Base-by-base conservation (phyloP, 768 basidiomycete genomes). In the Udeniomyces megalosporus region DNA sequence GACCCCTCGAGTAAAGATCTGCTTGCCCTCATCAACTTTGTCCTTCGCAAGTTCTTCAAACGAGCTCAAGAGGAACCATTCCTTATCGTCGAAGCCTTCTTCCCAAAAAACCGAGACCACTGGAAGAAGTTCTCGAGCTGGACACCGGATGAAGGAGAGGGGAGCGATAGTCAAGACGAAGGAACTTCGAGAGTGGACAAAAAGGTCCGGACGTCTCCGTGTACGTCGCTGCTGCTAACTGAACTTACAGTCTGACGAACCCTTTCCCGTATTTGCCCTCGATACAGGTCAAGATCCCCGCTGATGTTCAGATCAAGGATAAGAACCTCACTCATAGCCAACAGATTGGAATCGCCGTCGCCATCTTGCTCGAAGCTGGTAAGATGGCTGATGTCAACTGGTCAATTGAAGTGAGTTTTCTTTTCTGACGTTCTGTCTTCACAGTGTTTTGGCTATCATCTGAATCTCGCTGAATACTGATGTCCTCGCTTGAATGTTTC, bases 31-130 rank as follows among this genome's bases (percentile, higher is more conserved):
- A 83, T 96, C 76, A 86, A 83, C 69, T 99, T 80, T 74, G 78
- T 96, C 65, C 78, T 96, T 62, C 82, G 88, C 28, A 83, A 85
- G 71, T 97, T 97, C 78, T 97, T 99, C 82, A 97, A 95, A 72
- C 81, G 83, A 7, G 78, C 90, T 52, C 80, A 81, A 58, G 82
- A 88, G 66, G 85, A 95, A 65, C 79, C 87, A 0, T 86, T 96
- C 75, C 77, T 96, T 51, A 80, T 88, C 64, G 79, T 96, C 65
- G 90, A 97, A 79, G 91, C 91, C 69, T 68, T 76, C 74, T 68
- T 67, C 65, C 73, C 69, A 29, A 92, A 87, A 77, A 88, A 87
- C 73, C 80, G 85, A 67, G 82, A 84, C 17, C 77, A 84, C 68
- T 91, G 89, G 86, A 89, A 90, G 74, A 81, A 82, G 68, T 86